Base-by-base conservation (phyloP, 352 stramenopile species). In the Phytophthora cajani region DNA sequence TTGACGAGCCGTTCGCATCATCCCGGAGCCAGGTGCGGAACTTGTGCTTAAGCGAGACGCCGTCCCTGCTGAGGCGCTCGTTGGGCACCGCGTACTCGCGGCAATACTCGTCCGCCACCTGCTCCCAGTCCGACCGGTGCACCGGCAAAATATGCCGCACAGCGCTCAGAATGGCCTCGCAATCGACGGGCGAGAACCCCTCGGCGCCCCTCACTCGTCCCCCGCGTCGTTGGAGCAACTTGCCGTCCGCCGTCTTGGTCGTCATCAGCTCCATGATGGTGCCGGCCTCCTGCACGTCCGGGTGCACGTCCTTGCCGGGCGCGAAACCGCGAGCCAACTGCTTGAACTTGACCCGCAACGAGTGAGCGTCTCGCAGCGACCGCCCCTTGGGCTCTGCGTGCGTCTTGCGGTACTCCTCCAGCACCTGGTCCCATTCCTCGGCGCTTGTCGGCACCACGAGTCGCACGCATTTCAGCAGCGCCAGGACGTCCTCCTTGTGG, bases 341-440 rank as follows among this genome's bases (percentile, higher is more conserved):
- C 50, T 80, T 80, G 46, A 77, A 80, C 40, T 80, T 80, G 50
- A 64, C 51, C 52, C 67, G 67, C 1, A 80, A 60, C 14, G 73
- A 77, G 33, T 57, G 66, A 1, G 69, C 14, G 36, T 80, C 73
- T 9, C 73, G 73, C 53, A 69, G 55, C 10, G 73, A 27, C 1
- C 73, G 73, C 5, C 50, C 63, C 25, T 75, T 74, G 11, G 69
- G 69, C 27, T 55, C 46, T 21, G 73, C 69, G 57, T 80, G 73
- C 46, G 53, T 75, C 46, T 60, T 40, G 17, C 73, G 73, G 36
- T 80, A 80, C 11, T 70, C 51, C 2, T 64, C 33, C 23, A 80
- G 53, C 52, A 80, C 73, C n/a, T 69, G 38, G 8, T 75, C 56
- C 73, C 73, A 80, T 46, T 77, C 73, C 5, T 75, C 46, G 2